Evolutionary conservation across 768 basidiomycete genomes (phyloP).

Genomic region (Mrakia gelida): DNA sequence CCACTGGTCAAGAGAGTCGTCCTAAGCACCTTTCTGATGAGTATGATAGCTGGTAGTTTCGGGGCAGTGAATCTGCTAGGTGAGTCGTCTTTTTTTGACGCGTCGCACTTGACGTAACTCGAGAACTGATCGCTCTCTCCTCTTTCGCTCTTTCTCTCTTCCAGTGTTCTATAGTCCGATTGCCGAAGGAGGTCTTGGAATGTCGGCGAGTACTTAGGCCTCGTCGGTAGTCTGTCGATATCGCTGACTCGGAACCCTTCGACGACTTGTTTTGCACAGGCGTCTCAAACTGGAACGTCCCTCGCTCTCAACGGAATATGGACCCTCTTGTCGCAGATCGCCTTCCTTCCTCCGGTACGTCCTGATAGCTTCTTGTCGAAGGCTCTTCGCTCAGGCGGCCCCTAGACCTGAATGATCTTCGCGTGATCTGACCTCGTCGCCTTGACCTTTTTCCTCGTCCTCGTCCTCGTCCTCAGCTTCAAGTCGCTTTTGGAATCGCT

Average conservation of each 20-base stretch:
- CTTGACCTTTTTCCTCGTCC: neutral
- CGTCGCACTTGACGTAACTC: neutral
- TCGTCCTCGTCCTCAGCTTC: neutral
- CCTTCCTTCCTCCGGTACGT: conserved; percentile 10
- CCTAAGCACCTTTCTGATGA: neutral
- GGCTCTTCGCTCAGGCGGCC: too few relatives aligned
- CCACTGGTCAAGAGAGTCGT: conserved; percentile 14
- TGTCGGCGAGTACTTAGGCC: neutral
- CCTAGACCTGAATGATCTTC: too few relatives aligned
- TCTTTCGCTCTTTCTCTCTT: neutral
- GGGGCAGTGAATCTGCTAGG: neutral
- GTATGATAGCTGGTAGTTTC: neutral
- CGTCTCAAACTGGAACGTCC: conserved; percentile 19
- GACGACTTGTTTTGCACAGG: neutral
- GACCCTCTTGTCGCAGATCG: conserved; percentile 11
- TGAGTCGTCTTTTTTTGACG: neutral
- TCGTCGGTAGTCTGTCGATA: too few relatives aligned
- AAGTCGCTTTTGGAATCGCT: conserved; percentile 16
- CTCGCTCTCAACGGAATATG: conserved; percentile 23
- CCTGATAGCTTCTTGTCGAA: too few relatives aligned
- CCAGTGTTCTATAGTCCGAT: conserved; percentile 18
- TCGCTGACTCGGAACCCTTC: neutral
- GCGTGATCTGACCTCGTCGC: neutral
- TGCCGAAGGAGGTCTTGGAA: conserved; percentile 15
- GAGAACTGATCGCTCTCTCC: neutral